phyloP scores from a whole-genome alignment of 2,329 filamentous ascomycete species.

The Aspergillus phoenicis region DNA sequence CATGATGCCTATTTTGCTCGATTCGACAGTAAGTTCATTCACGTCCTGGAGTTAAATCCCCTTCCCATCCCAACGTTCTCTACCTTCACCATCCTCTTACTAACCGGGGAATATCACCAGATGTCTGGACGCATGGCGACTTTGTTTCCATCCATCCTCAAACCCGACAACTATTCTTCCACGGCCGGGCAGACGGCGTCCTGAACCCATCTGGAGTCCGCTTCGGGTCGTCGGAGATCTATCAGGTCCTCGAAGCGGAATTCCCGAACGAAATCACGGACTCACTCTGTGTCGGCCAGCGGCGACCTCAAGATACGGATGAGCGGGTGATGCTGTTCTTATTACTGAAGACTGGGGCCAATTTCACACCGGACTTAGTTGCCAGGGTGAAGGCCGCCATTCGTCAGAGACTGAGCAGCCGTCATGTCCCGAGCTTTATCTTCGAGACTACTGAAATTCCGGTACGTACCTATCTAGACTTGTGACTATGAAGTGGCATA shows the following conservation, averaged over 20 bases:
- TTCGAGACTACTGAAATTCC: slow-evolving; percentile 82
- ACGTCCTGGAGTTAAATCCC: background rate
- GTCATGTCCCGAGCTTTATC: slow-evolving; percentile 76
- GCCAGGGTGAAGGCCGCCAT: slow-evolving; percentile 66
- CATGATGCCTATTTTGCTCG: slow-evolving; percentile 58
- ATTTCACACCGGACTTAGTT: slow-evolving; percentile 60
- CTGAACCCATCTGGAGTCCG: slow-evolving; percentile 79
- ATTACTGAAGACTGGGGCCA: slow-evolving; percentile 60
- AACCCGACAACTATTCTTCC: slow-evolving; percentile 57
- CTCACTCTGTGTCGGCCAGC: slow-evolving; percentile 78
- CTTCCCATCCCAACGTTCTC: background rate
- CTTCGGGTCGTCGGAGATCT: slow-evolving; percentile 80
- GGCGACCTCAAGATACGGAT: slow-evolving; percentile 61
- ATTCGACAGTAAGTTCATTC: slow-evolving; percentile 48
- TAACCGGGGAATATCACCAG: slow-evolving; percentile 10
- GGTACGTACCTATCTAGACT: slow-evolving; percentile 51
- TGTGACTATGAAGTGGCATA: background rate
- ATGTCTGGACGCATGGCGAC: slow-evolving; percentile 70
- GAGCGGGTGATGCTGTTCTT: slow-evolving; percentile 64
- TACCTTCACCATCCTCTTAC: background rate
- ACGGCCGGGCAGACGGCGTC: slow-evolving; percentile 65
- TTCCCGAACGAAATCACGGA: slow-evolving; percentile 68
- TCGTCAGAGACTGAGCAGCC: slow-evolving; percentile 64
- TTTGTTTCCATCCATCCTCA: slow-evolving; percentile 71
- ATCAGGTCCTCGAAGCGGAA: slow-evolving; percentile 63